Base-by-base conservation (phyloP, 345 rosid genomes). In the Erodium maritimum region DNA sequence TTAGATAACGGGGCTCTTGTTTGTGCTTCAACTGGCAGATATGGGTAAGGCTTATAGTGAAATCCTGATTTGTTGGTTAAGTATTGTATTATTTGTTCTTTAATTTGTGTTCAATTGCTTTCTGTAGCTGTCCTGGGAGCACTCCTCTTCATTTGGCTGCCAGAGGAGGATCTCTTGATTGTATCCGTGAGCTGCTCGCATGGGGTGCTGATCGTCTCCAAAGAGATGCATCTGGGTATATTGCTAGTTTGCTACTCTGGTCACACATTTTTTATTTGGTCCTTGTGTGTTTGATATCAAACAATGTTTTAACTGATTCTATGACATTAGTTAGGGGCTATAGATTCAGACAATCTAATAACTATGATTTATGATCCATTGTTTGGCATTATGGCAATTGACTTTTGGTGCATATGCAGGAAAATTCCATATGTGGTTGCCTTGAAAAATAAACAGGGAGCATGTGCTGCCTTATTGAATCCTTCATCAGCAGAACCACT, bases 121-220 rank as follows among this genome's bases (percentile, higher is more conserved):
- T 64, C 68, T 75, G 48, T 73, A 94, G 99, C 29, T 83, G 62
- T 58, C 91, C 93, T 0, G 97, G 95, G 19, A 90, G 95, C 65
- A 87, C 99, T 57, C 95, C 99, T 75, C 99, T 94, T 72, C 99
- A 90, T 77, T 75, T 94, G 68, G 99, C 99, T 37, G 99, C 99
- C 21, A 80, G 97, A 75, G 94, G 96, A 0, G 99, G 99, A 52
- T 94, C 97, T 71, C 84, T 87, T 17, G 99, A 87, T 65, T 94
- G 99, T 64, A 80, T 85, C 33, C 87, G 96, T 1, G 85, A 79
- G 25, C 73, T 94, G 76, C 81, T 94, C 66, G 97, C 97, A 5
- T 90, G 97, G 96, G 97, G 97, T 59, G 97, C 97, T 16, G 96
- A 94, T 82, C 95, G 99, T 63, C 79, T 73, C 71, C 97, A 87